Conservation (phyloP, 345 rosid species). For the Luvunga scandens region DNA sequence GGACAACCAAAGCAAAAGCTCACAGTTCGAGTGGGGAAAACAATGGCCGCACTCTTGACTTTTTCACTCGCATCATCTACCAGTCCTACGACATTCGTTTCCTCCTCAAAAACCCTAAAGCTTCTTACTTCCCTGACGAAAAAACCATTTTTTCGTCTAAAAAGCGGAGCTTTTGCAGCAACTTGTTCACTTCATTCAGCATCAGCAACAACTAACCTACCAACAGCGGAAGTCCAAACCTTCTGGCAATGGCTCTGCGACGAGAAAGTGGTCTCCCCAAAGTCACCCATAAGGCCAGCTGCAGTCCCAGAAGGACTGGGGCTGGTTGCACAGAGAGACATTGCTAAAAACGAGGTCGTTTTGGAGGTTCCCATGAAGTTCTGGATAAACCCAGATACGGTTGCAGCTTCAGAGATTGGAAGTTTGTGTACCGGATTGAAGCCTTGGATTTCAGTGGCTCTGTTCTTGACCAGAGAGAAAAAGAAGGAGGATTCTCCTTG, state of each 20-base stretch:
- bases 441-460: slow-evolving; percentile 87
- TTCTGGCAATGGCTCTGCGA: slow-evolving; percentile 87
- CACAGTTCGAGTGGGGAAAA: neutral
- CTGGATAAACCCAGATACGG: slow-evolving; percentile 86
- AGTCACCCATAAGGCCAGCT: slow-evolving; percentile 58
- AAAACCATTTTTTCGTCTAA: slow-evolving; percentile 22
- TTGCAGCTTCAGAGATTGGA: slow-evolving; percentile 78
- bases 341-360: slow-evolving; percentile 75
- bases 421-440: slow-evolving; percentile 64
- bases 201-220: slow-evolving; percentile 21
- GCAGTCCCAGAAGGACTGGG: slow-evolving; percentile 72
- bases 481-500: slow-evolving; percentile 53
- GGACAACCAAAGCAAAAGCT: neutral
- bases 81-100: slow-evolving; percentile 9
- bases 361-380: slow-evolving; percentile 78
- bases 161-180: slow-evolving; percentile 26
- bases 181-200: slow-evolving; percentile 25
- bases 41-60: slow-evolving; percentile 27
- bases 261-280: slow-evolving; percentile 56
- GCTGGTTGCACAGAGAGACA: slow-evolving; percentile 69
- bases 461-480: slow-evolving; percentile 81
- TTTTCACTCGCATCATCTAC: slow-evolving; percentile 8
- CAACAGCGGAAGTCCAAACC: slow-evolving; percentile 37
- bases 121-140: slow-evolving; percentile 14
- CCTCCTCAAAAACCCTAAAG: slow-evolving; percentile 16